These are phyloP conservation scores for Boletus edulis DNA, from an alignment of 768 basidiomycete species.

Conservation along the genomic window DNA sequence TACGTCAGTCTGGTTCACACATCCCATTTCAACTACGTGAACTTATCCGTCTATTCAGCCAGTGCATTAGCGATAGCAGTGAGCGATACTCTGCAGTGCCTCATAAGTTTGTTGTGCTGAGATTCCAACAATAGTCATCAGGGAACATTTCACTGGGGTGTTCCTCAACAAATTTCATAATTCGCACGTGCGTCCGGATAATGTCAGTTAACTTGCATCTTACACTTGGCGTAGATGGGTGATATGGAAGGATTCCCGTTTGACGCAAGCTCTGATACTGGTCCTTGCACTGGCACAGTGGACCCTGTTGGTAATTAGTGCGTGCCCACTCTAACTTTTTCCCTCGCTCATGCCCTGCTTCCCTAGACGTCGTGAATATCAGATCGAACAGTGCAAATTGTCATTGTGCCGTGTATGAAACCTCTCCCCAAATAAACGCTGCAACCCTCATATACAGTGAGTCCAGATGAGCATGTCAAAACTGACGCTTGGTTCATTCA, in stretches of 20 bases:
- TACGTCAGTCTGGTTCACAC: constrained; percentile 13
- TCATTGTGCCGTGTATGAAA: not conserved
- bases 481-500: not conserved
- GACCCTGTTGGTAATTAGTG: constrained; percentile 10
- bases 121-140: not conserved
- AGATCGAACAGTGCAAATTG: not conserved
- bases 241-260: constrained; percentile 20
- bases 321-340: not conserved
- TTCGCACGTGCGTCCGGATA: constrained; percentile 21
- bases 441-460: constrained; percentile 14
- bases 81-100: not conserved
- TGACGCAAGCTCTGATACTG: constrained; percentile 10
- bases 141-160: constrained; percentile 14
- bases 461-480: not conserved
- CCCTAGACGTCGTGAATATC: constrained; percentile 3
- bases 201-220: not conserved
- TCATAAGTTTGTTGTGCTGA: not conserved
- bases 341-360: not conserved
- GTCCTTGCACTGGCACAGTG: constrained; percentile 21
- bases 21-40: not conserved
- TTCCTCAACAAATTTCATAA: constrained; percentile 20
- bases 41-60: constrained; percentile 8
- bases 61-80: not conserved
- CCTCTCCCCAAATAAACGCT: not conserved
- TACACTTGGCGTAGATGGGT: constrained; percentile 17